Conservation (phyloP, 2,329 filamentous ascomycete species). For the Metarhizium rileyi region DNA sequence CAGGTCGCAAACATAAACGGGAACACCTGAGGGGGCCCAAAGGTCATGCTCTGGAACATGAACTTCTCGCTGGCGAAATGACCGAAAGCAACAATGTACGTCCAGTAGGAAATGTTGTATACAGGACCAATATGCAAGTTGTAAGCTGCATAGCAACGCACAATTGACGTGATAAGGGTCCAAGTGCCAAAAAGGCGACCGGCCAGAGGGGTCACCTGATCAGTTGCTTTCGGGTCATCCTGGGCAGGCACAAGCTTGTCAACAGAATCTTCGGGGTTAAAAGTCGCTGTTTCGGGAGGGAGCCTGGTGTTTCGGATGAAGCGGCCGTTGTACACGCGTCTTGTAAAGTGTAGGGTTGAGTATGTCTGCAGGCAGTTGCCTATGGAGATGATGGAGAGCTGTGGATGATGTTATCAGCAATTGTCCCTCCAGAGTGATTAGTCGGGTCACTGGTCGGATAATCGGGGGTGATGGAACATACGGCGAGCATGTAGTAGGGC, state of each 20-base stretch:
- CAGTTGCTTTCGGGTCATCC: slow-evolving; percentile 36
- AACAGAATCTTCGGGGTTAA: slow-evolving; percentile 42
- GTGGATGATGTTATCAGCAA: not conserved
- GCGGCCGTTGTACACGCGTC: slow-evolving; percentile 71
- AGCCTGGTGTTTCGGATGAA: slow-evolving; percentile 43
- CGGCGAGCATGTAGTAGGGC: slow-evolving; percentile 49
- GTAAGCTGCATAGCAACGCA: slow-evolving; percentile 78
- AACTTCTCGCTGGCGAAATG: slow-evolving; percentile 79
- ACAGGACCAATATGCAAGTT: slow-evolving; percentile 61
- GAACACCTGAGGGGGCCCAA: slow-evolving; percentile 46
- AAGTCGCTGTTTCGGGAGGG: slow-evolving; percentile 27
- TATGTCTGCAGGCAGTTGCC: slow-evolving; percentile 84
- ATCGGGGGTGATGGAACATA: slow-evolving; percentile 18
- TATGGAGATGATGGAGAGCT: slow-evolving; percentile 77
- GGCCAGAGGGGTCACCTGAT: slow-evolving; percentile 64
- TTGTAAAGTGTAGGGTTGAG: slow-evolving; percentile 66
- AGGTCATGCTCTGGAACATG: slow-evolving; percentile 64
- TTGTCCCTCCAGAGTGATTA: not conserved
- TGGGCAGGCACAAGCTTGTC: slow-evolving; percentile 39
- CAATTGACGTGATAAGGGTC: slow-evolving; percentile 67
- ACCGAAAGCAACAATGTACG: slow-evolving; percentile 64
- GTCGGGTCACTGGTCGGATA: too few relatives aligned
- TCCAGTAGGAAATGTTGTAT: slow-evolving; percentile 75
- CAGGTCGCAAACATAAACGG: slow-evolving; percentile 42
- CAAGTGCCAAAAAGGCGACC: slow-evolving; percentile 80